Percentiles rank a stretch among this genome's conserved stretches.
Conservation (phyloP, 208 protist species). For the Trichomonas tenax region DNA sequence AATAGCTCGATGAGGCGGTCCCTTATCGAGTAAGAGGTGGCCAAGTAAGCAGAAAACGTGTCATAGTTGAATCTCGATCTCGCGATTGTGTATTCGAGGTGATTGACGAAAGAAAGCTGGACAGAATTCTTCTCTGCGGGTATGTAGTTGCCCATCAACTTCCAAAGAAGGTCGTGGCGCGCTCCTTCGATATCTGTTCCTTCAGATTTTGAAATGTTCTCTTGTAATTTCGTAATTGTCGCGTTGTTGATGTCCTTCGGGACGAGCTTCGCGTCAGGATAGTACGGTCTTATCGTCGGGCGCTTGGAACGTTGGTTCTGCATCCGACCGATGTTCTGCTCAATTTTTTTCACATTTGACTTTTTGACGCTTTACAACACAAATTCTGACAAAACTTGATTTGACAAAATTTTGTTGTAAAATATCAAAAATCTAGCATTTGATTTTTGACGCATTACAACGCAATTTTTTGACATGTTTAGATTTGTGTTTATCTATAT, state of each 20-base stretch:
- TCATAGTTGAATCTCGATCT: slow-evolving; percentile 34
- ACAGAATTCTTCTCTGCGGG: slow-evolving; percentile 19
- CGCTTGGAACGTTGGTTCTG: background rate
- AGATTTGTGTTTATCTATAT: no score
- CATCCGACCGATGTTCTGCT: background rate
- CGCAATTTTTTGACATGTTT: no score
- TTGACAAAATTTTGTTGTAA: no score
- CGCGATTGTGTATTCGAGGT: slow-evolving; percentile 44
- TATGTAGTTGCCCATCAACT: background rate
- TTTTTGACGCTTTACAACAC: no score
- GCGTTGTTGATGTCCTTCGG: background rate
- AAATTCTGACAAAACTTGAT: no score
- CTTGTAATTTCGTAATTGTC: background rate
- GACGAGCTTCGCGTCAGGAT: background rate
- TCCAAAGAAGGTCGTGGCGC: background rate
- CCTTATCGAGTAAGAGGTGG: slow-evolving; percentile 33
- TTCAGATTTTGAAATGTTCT: background rate
- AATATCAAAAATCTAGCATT: no score
- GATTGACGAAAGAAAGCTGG: slow-evolving; percentile 35
- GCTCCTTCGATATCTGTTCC: background rate
- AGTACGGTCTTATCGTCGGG: background rate
- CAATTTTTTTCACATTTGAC: no score
- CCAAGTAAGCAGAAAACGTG: slow-evolving; percentile 29
- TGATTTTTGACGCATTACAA: no score
- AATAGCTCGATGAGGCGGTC: slow-evolving; percentile 43